Base-by-base conservation (phyloP, 768 basidiomycete species). In the Gymnopilus junonius region DNA sequence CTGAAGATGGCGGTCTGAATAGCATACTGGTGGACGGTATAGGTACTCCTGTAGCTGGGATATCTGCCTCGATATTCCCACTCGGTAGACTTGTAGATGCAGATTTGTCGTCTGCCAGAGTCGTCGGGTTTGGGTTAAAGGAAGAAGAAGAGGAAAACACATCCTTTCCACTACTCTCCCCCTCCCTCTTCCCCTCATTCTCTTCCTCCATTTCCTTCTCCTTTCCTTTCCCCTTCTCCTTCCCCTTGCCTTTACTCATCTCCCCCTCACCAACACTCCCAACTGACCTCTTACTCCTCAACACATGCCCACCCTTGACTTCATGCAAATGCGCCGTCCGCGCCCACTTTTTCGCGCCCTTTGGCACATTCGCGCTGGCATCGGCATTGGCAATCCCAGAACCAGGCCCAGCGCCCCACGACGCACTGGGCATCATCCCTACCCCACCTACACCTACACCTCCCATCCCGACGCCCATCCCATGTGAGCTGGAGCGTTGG, bases 291-390 rank as follows among this genome's bases (percentile, higher is more conserved):
- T 20, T 58, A 32, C 8, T n/a, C 39, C 58, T 42, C 40, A 20
- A 42, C 1, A n/a, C 17, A 42, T 15, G 40, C 17, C 17, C 60
- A 11, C 37, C 66, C 46, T 70, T 82, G 61, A 90, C 84, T 69
- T 89, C 87, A 65, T 92, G 90, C 48, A 91, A 66, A 77, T 92
- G 90, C 3, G 90, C 86, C 0, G 79, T 88, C 37, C 87, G 78
- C 21, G 89, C 89, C 83, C 87, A 88, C 37, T 80, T 81, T 64
- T 82, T 84, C 17, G 83, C 82, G 58, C 83, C 82, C 55, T 75
- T 78, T 7, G 81, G 81, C 5, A 75, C 76, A 42, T 73, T 72
- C 29, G 15, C 27, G n/a, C 20, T n/a, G n/a, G n/a, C n/a, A 45
- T 25, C 20, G 15, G 20, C 21, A 25, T 14, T 14, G 23, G 20